Base-by-base conservation (phyloP, 2,329 filamentous ascomycete species). In the Talaromyces sp. region DNA sequence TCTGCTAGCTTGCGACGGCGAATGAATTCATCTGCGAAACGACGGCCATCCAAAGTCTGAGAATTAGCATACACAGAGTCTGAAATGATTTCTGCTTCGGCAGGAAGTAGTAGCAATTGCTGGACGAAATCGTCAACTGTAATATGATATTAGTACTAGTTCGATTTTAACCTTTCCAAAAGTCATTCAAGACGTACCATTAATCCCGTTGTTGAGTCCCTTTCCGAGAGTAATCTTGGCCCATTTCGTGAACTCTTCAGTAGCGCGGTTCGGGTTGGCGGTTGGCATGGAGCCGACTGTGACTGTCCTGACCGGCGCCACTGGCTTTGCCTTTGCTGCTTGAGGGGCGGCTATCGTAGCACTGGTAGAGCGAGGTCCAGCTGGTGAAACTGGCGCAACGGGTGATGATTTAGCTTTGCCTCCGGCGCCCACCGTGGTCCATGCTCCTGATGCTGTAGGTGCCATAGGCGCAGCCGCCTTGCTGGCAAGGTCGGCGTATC, bases 221-320 rank as follows among this genome's bases (percentile, higher is more conserved):
- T 90, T 88, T 59, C 84, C 83, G 64, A 99, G 81, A 72, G 94
- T 88, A 59, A 86, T 83, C 67, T 89, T 86, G 19, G 92, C 86
- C 94, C 94, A 99, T 75, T 95, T 97, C 70, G 87, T 88, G 74
- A 99, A 95, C 74, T 97, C 94, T 46, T 96, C 92, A 73, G 91
- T 86, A 3, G 94, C 93, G 62, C 84, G 85, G 65, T 80, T 80
- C 54, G 81, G 75, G 60, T 79, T 80, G 9, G 72, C 64, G 26
- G 74, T 65, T 21, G 73, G 72, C 21, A 77, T 71, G 58, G 77
- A 80, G 26, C 76, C 71, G 8, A 78, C 76, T 9, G 79, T 74
- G 3, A 82, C 75, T 54, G 74, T 79, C n/a, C 79, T 75, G 12
- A 74, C 73, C 10, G 78, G 74, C 8, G 81, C 74, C 64, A 85